Percentiles rank a stretch among this genome's conserved stretches.
phyloP scores from a whole-genome alignment of 2,329 filamentous ascomycete species.

The Apiospora rasikravindrae region DNA sequence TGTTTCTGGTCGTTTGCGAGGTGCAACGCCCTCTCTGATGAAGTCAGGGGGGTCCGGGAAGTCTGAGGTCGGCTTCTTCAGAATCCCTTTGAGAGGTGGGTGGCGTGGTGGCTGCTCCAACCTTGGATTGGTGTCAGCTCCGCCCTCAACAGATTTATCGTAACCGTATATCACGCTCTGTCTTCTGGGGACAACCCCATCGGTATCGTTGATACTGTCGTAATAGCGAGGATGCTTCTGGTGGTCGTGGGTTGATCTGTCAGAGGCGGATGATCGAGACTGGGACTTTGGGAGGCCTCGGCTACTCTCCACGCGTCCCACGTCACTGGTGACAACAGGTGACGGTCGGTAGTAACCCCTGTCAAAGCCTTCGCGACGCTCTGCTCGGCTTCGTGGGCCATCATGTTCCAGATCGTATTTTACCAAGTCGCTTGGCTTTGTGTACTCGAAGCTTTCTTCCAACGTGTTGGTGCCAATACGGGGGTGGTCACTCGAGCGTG shows the following conservation, averaged over 20 bases:
- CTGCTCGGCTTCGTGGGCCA: conserved; percentile 38
- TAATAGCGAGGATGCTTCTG: no score
- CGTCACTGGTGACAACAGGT: conserved; percentile 55
- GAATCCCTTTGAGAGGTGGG: conserved; percentile 76
- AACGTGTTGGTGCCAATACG: conserved; percentile 57
- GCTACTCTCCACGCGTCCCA: conserved; percentile 47
- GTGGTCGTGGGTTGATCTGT: conserved; percentile 74
- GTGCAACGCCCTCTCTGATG: conserved; percentile 86
- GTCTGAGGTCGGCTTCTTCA: conserved; percentile 79
- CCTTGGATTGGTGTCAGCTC: background rate
- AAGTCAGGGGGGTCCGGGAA: conserved; percentile 92
- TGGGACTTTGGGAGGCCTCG: conserved; percentile 69
- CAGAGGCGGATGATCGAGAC: conserved; percentile 72
- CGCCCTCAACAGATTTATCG: no score
- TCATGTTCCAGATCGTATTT: background rate
- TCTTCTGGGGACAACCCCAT: no score
- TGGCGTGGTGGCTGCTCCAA: no score
- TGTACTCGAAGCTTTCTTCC: conserved; percentile 55
- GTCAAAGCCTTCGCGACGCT: conserved; percentile 61
- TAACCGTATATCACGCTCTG: no score
- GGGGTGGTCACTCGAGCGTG: conserved; percentile 24
- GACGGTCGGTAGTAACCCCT: conserved; percentile 60
- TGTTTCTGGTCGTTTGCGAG: conserved; percentile 78
- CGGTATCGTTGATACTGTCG: no score
- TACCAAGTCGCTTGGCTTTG: background rate